phyloP scores from a whole-genome alignment of 2,329 filamentous ascomycete species.

The Diaporthe batatas region DNA sequence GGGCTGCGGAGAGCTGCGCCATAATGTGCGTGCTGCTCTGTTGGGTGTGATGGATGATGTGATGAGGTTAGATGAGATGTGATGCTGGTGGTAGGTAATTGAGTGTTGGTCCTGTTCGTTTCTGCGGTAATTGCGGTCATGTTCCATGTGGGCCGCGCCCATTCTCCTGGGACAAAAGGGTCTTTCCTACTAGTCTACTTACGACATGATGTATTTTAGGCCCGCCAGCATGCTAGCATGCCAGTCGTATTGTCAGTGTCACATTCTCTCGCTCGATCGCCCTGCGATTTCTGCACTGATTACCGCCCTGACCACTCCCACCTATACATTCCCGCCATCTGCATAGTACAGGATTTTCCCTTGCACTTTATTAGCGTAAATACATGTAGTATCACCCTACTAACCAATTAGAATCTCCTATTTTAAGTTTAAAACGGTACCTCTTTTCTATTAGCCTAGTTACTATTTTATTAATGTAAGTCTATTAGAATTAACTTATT shows the following conservation, averaged over 20 bases:
- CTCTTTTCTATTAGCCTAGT: too few relatives aligned
- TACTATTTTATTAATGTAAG: too few relatives aligned
- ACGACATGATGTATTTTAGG: slow-evolving; percentile 18
- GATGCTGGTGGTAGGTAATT: slow-evolving; percentile 13
- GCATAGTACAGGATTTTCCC: too few relatives aligned
- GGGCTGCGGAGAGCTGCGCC: slow-evolving; percentile 15
- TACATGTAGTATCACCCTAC: too few relatives aligned
- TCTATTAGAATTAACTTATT: too few relatives aligned
- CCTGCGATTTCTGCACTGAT: slow-evolving; percentile 20
- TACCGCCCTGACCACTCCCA: not conserved
- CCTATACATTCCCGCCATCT: not conserved
- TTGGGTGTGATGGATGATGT: slow-evolving; percentile 12
- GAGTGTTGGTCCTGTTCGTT: slow-evolving; percentile 22
- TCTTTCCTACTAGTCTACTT: slow-evolving; percentile 28
- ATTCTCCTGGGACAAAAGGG: slow-evolving; percentile 30
- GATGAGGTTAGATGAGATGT: slow-evolving; percentile 29
- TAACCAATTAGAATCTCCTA: too few relatives aligned
- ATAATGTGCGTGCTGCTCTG: not conserved
- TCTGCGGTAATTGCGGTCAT: slow-evolving; percentile 30
- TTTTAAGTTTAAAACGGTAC: too few relatives aligned
- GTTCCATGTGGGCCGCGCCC: slow-evolving; percentile 24
- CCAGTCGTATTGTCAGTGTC: not conserved
- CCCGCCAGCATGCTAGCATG: too few relatives aligned
- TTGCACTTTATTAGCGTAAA: too few relatives aligned
- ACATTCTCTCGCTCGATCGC: slow-evolving; percentile 8